A percentile compares a stretch with the other conserved stretches of the same genome.
phyloP scores from a whole-genome alignment of 192 early-diverging fungal species.

The Coemansia sp. region DNA sequence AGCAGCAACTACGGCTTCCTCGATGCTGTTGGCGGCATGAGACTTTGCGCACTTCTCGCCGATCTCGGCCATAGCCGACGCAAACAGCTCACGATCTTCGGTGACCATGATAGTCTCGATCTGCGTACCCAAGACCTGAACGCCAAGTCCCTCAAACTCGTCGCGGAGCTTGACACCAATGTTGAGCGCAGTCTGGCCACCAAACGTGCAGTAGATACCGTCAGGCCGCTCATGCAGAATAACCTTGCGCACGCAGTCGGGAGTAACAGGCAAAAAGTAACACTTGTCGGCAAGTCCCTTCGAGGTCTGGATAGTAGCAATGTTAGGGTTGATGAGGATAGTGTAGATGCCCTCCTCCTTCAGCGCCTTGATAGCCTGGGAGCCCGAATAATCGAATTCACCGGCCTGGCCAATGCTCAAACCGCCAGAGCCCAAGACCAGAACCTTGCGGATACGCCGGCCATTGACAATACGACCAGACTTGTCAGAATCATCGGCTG shows the following conservation, averaged over 20 bases:
- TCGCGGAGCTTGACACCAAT: constrained; percentile 87
- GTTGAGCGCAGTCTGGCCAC: constrained; percentile 98
- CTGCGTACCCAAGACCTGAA: constrained; percentile 92
- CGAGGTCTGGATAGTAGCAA: constrained; percentile 99
- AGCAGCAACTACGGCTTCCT: constrained; percentile 87
- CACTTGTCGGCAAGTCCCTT: constrained; percentile 97
- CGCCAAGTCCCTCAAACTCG: constrained; percentile 87
- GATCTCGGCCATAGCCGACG: constrained; percentile 83
- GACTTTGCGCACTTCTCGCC: constrained; percentile 91
- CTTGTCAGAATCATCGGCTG: constrained; percentile 45
- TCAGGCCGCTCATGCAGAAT: constrained; percentile 95
- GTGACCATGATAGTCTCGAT: constrained; percentile 96
- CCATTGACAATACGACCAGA: constrained; percentile 57
- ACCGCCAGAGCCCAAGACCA: constrained; percentile 96
- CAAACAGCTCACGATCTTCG: constrained; percentile 96
- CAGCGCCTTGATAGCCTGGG: constrained; percentile 96
- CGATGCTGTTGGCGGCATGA: constrained; percentile 74
- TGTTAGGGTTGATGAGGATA: constrained; percentile 98
- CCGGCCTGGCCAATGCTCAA: constrained; percentile 98
- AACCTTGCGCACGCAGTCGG: constrained; percentile 94
- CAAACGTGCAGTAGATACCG: constrained; percentile 98
- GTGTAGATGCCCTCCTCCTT: constrained; percentile 98
- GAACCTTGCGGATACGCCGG: constrained; percentile 84
- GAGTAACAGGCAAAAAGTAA: constrained; percentile 95
- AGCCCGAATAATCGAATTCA: constrained; percentile 99